Evolutionary conservation across 2,329 filamentous ascomycete species (phyloP), one percentile per base, ranked within the genome.

Genomic region (Nakataea oryzae): DNA sequence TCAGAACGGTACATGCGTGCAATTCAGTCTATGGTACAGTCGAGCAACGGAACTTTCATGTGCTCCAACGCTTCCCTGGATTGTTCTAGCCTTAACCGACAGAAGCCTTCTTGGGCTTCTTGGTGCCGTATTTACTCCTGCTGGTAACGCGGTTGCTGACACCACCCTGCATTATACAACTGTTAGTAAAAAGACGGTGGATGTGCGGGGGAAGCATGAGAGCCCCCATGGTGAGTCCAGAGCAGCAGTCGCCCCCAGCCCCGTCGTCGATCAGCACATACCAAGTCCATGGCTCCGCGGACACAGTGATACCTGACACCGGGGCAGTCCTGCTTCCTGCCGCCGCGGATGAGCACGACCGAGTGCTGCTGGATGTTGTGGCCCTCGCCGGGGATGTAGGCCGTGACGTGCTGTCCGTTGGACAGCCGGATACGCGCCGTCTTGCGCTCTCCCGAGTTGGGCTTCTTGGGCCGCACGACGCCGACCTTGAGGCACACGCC

Each of bases 281-380:
- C 93, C 85, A 99, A 75, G 84, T 99, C 95, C 76, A 96, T 79
- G 26, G 93, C 91, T 34, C 95, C 95, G 73, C 95, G 82, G 55
- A 99, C 90, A 70, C 97, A 79, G 75, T 96, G 91, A 74, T 99
- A 99, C 72, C 93, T 88, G 76, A 99, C 95, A 87, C 95, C 95
- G 65, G 95, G 95, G 79, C 95, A 99, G 86, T 99, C 95, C 83
- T 97, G 95, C 66, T 86, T 87, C 73, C 95, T 83, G 2, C 95
- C 95, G 63, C 95, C 95, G 67, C 95, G 83, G n/a, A 99, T 93
- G 67, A 97, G 81, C 62, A 99, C 95, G 58, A 99, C 95, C 70
- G 90, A 96, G 81, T 99, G 96, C 82, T 97, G 95, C 81, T 97
- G 93, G 67, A 97, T 93, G 76, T 97, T 99, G 78, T 99, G 95